Base-by-base conservation (phyloP, 495 filamentous ascomycete species). In the Neurospora hispaniola region DNA sequence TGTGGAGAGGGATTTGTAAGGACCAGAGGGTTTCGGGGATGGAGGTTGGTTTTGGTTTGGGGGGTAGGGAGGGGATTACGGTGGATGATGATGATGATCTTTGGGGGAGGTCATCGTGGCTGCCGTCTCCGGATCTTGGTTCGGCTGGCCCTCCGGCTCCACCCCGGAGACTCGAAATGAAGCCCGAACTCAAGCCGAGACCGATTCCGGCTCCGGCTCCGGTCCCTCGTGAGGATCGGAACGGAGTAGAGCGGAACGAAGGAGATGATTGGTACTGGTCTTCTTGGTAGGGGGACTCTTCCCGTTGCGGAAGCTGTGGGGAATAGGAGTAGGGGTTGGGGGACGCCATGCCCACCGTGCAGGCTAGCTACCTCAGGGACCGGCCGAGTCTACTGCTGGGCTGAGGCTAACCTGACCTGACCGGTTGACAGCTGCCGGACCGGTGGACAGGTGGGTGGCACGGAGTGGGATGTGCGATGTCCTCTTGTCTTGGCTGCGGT, bases 1-100 rank as follows among this genome's bases (percentile, higher is more conserved):
- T 84, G 76, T 82, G 77, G 18, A 88, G 78, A n/a, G 87, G 87
- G 23, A 88, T 79, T 48, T 82, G 81, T 31, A 86, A 80, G 69
- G 75, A 74, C 86, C 86, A 88, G 62, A 88, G 82, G 73, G 79
- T 76, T 75, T 80, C 77, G 11, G 82, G 78, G 69, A 84, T 78
- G 48, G 82, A 71, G n/a, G 54, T 66, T 66, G 54, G 27, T 66
- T 66, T 66, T 35, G 54, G 54, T 66, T 66, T 66, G 27, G 71
- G 68, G 27, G 77, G 73, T 43, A 76, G 40, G 16, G 40, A 41
- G 40, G 40, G 9, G 73, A 71, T 39, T 12, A 68, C 46, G 23
- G 23, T 5, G 12, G 68, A 42, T n/a, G 40, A 31, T 31, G 27
- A 31, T 31, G 27, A 1, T 31, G 62, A 44, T 38, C 31, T 35